Evolutionary conservation across 148 eudicot genomes (phyloP).

Genomic region (Arctostaphylos glauca): DNA sequence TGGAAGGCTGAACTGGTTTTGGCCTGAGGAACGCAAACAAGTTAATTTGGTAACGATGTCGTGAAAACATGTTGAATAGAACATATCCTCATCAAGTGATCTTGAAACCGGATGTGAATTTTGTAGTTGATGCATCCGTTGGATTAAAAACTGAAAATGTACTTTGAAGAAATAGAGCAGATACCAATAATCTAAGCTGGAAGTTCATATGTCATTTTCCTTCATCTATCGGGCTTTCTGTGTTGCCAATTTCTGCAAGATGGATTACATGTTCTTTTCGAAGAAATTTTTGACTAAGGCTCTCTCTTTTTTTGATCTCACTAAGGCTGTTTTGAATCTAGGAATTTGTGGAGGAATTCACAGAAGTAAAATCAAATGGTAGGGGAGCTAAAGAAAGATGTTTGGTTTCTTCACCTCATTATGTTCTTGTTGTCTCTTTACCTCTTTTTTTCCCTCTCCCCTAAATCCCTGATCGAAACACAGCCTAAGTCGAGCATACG

Average conservation of each 20-base stretch:
- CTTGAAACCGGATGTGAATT: neutral
- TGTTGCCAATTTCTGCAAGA: neutral
- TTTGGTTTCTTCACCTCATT: neutral
- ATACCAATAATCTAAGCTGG: neutral
- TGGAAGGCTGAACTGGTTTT: constrained; percentile 5
- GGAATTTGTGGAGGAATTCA: neutral
- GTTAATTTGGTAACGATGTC: neutral
- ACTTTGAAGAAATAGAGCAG: neutral
- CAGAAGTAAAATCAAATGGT: neutral
- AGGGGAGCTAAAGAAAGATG: neutral
- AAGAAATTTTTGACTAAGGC: neutral
- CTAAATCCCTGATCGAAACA: neutral
- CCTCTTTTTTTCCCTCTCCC: neutral
- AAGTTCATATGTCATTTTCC: neutral
- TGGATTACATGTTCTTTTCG: neutral
- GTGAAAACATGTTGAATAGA: neutral
- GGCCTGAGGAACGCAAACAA: neutral
- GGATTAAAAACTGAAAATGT: neutral
- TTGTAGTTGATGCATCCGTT: neutral
- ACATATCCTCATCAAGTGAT: neutral
- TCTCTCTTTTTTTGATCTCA: neutral
- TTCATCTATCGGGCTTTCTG: neutral
- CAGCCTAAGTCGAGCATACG: no score
- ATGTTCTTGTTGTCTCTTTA: neutral
- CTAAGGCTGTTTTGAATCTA: neutral